Base-by-base conservation (phyloP, 2,329 filamentous ascomycete species). In the Diaporthe destruens region DNA sequence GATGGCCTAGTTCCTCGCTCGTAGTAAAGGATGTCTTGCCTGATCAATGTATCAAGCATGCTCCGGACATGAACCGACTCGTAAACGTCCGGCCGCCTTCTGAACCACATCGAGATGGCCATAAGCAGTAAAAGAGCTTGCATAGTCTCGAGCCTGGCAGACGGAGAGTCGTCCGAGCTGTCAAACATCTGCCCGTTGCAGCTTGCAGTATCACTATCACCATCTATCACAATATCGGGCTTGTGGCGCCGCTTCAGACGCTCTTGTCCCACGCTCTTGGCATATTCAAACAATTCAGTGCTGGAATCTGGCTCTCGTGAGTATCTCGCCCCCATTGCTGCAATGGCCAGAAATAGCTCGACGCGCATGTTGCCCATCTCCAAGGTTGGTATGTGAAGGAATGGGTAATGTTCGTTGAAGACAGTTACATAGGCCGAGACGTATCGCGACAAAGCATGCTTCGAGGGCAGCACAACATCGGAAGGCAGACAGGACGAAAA, bases 321-420 rank as follows among this genome's bases (percentile, higher is more conserved):
- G 29, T 55, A 55, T 34, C 53, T 55, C 16, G 53, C 53, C 29
- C 53, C 53, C 12, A 55, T 16, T 5, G 53, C 53, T 34, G 53
- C 29, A 34, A 55, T 55, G 29, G 53, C 53, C 53, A 55, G 29
- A 14, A 55, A 55, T 12, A 55, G 5, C 29, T 55, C 53, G 53
- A 55, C 53, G 8, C 53, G 53, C 53, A 55, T 34, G 2, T 16
- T 55, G 16, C 53, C 53, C 20, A 55, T 3, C 25, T 34, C 16
- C 11, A 55, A 55, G 53, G 53, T 55, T 34, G 53, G 53, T 55
- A 55, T 34, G 29, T 55, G 53, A 55, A 55, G 53, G 23, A 55
- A 55, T n/a, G 53, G 53, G 53, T 55, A 55, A 55, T 55, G 53
- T 34, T 55, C 29, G 53, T 55, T 55, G 29, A 55, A 55, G 25